A percentile compares a stretch with the other conserved stretches of the same genome.
These are phyloP conservation scores for Ophiostoma quercus DNA, from an alignment of 2,329 filamentous ascomycete genomes.

Conservation along the genomic window DNA sequence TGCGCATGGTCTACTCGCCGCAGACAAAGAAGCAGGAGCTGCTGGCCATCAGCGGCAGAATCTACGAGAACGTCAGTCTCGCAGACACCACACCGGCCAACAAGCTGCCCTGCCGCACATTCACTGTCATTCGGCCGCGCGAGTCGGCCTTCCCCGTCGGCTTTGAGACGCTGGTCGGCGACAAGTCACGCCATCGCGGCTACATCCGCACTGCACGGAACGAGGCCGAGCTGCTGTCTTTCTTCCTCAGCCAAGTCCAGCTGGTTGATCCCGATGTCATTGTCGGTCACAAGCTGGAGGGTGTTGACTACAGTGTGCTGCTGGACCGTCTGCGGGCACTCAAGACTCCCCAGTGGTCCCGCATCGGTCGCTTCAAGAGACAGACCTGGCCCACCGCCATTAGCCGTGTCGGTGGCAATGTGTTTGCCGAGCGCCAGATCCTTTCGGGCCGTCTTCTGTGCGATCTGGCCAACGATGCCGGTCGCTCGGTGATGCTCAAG, in stretches of 20 bases:
- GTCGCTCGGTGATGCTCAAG: constrained; percentile 94
- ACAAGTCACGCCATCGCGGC: constrained; percentile 60
- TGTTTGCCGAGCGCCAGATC: constrained; percentile 88
- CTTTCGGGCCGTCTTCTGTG: constrained; percentile 86
- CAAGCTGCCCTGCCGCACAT: constrained; percentile 80
- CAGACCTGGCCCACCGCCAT: constrained; percentile 82
- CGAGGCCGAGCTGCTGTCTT: constrained; percentile 77
- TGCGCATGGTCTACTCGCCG: constrained; percentile 81
- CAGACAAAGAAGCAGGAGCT: constrained; percentile 97
- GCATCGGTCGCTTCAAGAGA: constrained; percentile 80
- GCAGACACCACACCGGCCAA: constrained; percentile 84
- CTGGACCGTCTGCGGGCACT: constrained; percentile 81
- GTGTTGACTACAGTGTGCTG: constrained; percentile 89
- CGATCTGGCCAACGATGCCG: constrained; percentile 91
- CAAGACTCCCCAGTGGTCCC: constrained; percentile 91
- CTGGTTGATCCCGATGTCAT: constrained; percentile 88
- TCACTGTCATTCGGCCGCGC: constrained; percentile 82
- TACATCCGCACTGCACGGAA: constrained; percentile 75
- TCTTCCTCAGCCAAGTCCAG: constrained; percentile 85
- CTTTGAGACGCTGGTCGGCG: constrained; percentile 70
- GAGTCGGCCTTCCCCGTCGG: constrained; percentile 73
- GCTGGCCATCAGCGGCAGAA: constrained; percentile 79
- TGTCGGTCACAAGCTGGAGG: constrained; percentile 91
- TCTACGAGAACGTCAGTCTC: constrained; percentile 86
- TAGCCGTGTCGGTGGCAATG: constrained; percentile 77